Evolutionary conservation across 768 basidiomycete genomes (phyloP), one percentile per base, ranked within the genome.

Genomic region (Lyophyllum semitale): DNA sequence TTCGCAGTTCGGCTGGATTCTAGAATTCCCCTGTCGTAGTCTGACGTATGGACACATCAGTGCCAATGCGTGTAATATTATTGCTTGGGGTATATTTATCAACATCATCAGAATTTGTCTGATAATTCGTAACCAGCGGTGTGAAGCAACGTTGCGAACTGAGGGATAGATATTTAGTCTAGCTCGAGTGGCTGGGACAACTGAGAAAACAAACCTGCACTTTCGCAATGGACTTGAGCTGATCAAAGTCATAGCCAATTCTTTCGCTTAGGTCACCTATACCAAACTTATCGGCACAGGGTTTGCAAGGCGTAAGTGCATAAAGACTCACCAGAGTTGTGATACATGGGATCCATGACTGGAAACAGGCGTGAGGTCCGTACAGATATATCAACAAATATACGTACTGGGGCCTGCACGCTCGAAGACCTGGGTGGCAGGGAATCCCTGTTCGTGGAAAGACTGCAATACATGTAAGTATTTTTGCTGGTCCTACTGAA

Each of bases 301-400:
- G 18, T 22, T 51, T 47, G 17, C 55, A 45, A 9, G 48, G 20
- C 9, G 54, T n/a, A 46, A 17, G 35, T 27, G 18, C 3, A n/a
- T n/a, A 5, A 11, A 40, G 4, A 63, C 77, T 26, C 57, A 84
- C 88, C 86, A 63, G 86, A 87, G 67, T 91, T 92, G 68, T 93
- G 91, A 66, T 93, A 94, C 87, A 90, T 91, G 9, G 92, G 92
- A 68, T 94, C 93, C 17, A 79, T 85, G 65, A 97, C 93, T 85
- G 55, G 49, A 33, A 47, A 55, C 5, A 48, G 23, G 37, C 52
- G 48, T 48, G 52, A 55, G 29, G n/a, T 42, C 9, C 22, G 23
- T 38, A 33, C 45, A 8, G 47, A 46, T 26, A 35, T 9, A 6
- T 7, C n/a, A 23, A 45, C 22, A 35, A 48, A 30, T 25, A 59